Evolutionary conservation across 2,329 filamentous ascomycete species (phyloP).

Genomic region (Exophiala calicioides): DNA sequence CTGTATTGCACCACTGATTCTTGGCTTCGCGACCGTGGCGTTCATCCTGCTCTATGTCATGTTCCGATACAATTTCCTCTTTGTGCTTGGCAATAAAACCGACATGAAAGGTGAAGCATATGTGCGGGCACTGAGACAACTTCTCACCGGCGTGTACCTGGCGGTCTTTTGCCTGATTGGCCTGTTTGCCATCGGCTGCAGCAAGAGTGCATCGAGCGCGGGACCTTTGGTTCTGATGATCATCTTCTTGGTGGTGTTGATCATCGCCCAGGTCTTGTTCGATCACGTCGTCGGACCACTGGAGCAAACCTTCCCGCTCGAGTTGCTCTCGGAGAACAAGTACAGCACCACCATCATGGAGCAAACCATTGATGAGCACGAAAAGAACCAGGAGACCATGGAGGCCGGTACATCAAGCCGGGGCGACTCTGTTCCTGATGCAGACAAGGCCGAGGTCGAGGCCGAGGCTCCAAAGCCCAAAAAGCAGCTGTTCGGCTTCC

Average conservation of each 20-base stretch:
- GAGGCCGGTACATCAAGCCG: constrained; percentile 17
- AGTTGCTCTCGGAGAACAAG: constrained; percentile 42
- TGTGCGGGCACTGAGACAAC: constrained; percentile 78
- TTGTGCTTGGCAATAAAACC: constrained; percentile 75
- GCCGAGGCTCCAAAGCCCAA: constrained; percentile 19
- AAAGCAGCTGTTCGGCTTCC: constrained; percentile 29
- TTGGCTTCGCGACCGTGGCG: constrained; percentile 77
- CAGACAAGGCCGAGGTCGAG: constrained; percentile 31
- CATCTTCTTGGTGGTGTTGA: constrained; percentile 70
- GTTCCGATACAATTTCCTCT: constrained; percentile 88
- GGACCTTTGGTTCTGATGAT: constrained; percentile 77
- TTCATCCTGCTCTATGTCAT: constrained; percentile 80
- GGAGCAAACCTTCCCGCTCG: constrained; percentile 70
- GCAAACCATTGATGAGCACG: constrained; percentile 20
- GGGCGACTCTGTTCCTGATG: constrained; percentile 27
- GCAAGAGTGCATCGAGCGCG: constrained; percentile 38
- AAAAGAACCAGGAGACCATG: constrained; percentile 19
- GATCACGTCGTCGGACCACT: constrained; percentile 47
- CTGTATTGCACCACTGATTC: constrained; percentile 80
- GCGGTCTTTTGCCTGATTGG: constrained; percentile 82
- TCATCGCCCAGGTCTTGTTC: constrained; percentile 67
- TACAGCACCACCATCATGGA: constrained; percentile 24
- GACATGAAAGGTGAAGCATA: constrained; percentile 91
- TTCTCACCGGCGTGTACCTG: constrained; percentile 81
- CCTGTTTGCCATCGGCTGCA: constrained; percentile 69